Percentiles rank a stretch among this genome's conserved stretches.
Evolutionary conservation across 1,284 basidiomycete species (phyloP).

Genomic region (Ustilago trichophora): DNA sequence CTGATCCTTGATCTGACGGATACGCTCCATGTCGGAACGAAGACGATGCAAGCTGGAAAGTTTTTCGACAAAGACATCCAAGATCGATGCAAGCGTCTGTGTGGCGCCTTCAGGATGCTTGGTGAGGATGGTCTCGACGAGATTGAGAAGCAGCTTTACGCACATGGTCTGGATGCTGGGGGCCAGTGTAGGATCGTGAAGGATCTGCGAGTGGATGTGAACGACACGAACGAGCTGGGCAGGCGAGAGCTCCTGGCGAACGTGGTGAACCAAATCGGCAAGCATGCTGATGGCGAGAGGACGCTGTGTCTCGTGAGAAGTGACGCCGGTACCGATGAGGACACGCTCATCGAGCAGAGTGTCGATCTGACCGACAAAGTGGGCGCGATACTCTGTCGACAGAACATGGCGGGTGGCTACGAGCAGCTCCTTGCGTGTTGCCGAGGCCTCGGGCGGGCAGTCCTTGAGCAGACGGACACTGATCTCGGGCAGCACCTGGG

Average conservation of each 20-base stretch:
- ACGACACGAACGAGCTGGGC: conserved; percentile 83
- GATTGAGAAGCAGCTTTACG: conserved; percentile 89
- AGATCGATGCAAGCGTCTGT: conserved; percentile 76
- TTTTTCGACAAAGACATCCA: conserved; percentile 87
- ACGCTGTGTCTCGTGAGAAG: conserved; percentile 80
- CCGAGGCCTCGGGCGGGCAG: conserved; percentile 86
- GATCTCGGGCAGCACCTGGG: conserved; percentile 81
- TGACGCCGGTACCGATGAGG: conserved; percentile 82
- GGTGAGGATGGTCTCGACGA: conserved; percentile 81
- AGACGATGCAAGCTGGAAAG: conserved; percentile 77
- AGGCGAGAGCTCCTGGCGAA: conserved; percentile 82
- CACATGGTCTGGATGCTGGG: conserved; percentile 88
- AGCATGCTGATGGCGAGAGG: conserved; percentile 86
- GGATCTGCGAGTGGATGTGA: conserved; percentile 83
- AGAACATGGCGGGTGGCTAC: conserved; percentile 92
- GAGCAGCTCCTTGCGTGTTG: conserved; percentile 81
- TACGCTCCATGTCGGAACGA: conserved; percentile 48
- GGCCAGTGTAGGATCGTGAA: conserved; percentile 87
- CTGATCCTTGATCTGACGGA: conserved; percentile 36
- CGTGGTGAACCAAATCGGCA: conserved; percentile 91
- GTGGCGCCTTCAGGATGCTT: conserved; percentile 71
- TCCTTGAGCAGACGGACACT: conserved; percentile 90
- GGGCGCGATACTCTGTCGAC: conserved; percentile 80
- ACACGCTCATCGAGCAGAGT: conserved; percentile 90
- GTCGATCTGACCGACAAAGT: conserved; percentile 85